Percentiles rank a stretch among this genome's conserved stretches.
These are phyloP conservation scores for Candida maltosa DNA, from an alignment of 805 yeast genomes.

Conservation along the genomic window DNA sequence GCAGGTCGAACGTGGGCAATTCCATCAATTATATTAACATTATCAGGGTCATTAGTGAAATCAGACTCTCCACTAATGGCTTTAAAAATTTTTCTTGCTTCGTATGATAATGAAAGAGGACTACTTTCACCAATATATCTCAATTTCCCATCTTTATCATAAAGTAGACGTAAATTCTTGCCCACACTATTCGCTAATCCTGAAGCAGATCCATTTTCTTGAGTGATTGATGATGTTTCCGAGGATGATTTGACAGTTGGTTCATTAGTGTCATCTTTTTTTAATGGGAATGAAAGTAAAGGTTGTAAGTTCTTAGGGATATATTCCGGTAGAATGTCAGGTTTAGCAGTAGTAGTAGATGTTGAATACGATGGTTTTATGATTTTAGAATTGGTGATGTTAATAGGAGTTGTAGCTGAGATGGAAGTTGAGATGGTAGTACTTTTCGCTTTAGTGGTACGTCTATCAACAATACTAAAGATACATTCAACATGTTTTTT, in stretches of 20 bases:
- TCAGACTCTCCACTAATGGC: slow-evolving; percentile 27
- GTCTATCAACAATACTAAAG: slow-evolving; percentile 16
- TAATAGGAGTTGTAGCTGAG: no score
- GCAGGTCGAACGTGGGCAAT: slow-evolving; percentile 20
- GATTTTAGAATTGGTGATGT: no score
- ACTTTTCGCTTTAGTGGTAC: no score
- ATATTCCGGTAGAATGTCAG: not conserved
- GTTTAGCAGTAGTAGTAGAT: no score
- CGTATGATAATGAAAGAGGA: slow-evolving; percentile 36
- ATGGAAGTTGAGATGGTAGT: no score
- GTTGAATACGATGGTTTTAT: no score
- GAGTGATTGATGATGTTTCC: not conserved
- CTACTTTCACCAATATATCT: slow-evolving; percentile 42
- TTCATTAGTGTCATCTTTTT: slow-evolving; percentile 1
- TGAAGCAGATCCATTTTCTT: not conserved
- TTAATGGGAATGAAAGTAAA: slow-evolving; percentile 4
- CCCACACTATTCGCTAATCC: slow-evolving; percentile 13
- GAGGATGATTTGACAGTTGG: not conserved
- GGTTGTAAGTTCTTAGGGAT: slow-evolving; percentile 7
- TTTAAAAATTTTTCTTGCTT: slow-evolving; percentile 33
- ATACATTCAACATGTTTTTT: slow-evolving; percentile 15
- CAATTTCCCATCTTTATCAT: slow-evolving; percentile 31
- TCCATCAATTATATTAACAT: slow-evolving; percentile 32
- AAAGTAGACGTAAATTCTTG: slow-evolving; percentile 22
- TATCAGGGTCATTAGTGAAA: slow-evolving; percentile 36